Evolutionary conservation across 495 filamentous ascomycete genomes (phyloP).

Genomic region (Penicillium coprophilum): DNA sequence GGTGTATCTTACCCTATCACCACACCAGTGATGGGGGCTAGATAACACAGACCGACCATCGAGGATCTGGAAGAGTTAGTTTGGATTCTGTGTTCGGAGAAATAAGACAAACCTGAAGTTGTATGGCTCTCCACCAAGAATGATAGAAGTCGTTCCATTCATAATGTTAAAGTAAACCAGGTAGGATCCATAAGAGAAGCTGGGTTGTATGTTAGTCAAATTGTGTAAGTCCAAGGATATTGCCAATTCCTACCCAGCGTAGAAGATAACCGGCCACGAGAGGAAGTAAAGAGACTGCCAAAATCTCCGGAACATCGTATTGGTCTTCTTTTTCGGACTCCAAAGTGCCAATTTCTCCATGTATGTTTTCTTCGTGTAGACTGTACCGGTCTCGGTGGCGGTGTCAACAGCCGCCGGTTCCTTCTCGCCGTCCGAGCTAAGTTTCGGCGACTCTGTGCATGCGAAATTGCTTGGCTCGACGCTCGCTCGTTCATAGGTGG

Average conservation of each 20-base stretch:
- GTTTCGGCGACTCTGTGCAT: conserved; percentile 8
- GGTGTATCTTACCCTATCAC: conserved; percentile 40
- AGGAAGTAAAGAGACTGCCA: conserved; percentile 43
- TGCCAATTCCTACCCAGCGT: conserved; percentile 47
- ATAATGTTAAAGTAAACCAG: conserved; percentile 67
- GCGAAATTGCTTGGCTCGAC: conserved; percentile 15
- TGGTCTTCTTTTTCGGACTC: conserved; percentile 44
- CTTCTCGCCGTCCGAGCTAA: conserved; percentile 17
- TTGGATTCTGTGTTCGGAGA: not conserved
- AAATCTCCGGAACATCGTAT: conserved; percentile 48
- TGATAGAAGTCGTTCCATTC: conserved; percentile 62
- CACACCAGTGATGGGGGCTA: conserved; percentile 59
- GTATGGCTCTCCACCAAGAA: conserved; percentile 57
- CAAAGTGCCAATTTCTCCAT: conserved; percentile 54
- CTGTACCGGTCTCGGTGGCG: conserved; percentile 20
- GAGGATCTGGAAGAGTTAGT: conserved; percentile 41
- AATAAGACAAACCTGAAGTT: conserved; percentile 44
- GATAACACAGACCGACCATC: conserved; percentile 62
- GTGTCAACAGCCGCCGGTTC: conserved; percentile 18
- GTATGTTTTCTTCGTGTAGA: conserved; percentile 46
- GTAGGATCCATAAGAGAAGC: conserved; percentile 62
- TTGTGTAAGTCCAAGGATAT: not conserved
- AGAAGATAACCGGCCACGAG: conserved; percentile 65
- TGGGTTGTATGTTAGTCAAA: conserved; percentile 15
- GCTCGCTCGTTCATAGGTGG: conserved; percentile 54